These are phyloP conservation scores for Psilocybe sp. DNA, from an alignment of 768 basidiomycete species.

Conservation along the genomic window DNA sequence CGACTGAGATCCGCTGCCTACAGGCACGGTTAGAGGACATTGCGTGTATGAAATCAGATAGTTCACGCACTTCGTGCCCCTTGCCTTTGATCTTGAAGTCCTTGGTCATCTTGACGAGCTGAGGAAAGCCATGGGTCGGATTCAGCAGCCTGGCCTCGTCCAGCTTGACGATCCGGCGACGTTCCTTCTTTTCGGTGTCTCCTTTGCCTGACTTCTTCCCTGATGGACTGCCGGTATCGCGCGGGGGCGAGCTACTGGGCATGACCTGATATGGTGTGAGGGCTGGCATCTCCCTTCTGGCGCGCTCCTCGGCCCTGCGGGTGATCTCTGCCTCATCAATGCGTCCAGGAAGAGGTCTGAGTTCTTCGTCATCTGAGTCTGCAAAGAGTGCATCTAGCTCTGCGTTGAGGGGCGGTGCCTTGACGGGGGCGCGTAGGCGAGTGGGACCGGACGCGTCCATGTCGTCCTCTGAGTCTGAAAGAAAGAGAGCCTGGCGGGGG, in stretches of 20 bases:
- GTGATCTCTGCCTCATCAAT: slow-evolving; percentile 53
- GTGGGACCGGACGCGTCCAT: slow-evolving; percentile 29
- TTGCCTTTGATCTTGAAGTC: slow-evolving; percentile 83
- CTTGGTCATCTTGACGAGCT: slow-evolving; percentile 73
- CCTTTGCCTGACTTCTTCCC: slow-evolving; percentile 19
- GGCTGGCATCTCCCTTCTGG: slow-evolving; percentile 25
- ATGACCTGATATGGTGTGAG: slow-evolving; percentile 44
- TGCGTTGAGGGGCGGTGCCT: no score
- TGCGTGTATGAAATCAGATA: background rate
- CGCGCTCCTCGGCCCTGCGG: slow-evolving; percentile 52
- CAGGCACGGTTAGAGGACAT: background rate
- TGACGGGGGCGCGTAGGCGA: no score
- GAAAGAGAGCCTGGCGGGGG: slow-evolving; percentile 46
- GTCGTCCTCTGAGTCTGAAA: slow-evolving; percentile 57
- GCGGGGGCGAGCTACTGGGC: slow-evolving; percentile 48
- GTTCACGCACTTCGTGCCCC: slow-evolving; percentile 75
- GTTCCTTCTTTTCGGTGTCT: slow-evolving; percentile 40
- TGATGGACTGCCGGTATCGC: slow-evolving; percentile 25
- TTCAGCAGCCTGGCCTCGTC: slow-evolving; percentile 78
- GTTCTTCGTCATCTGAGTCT: slow-evolving; percentile 35
- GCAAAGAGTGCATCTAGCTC: slow-evolving; percentile 24
- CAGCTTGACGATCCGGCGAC: slow-evolving; percentile 54
- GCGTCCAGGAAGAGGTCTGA: slow-evolving; percentile 46
- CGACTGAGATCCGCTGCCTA: slow-evolving; percentile 81
- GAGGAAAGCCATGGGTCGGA: slow-evolving; percentile 67